Evolutionary conservation across 169 alveolate genomes (phyloP).

Genomic region (Ichthyophthirius multifiliis): DNA sequence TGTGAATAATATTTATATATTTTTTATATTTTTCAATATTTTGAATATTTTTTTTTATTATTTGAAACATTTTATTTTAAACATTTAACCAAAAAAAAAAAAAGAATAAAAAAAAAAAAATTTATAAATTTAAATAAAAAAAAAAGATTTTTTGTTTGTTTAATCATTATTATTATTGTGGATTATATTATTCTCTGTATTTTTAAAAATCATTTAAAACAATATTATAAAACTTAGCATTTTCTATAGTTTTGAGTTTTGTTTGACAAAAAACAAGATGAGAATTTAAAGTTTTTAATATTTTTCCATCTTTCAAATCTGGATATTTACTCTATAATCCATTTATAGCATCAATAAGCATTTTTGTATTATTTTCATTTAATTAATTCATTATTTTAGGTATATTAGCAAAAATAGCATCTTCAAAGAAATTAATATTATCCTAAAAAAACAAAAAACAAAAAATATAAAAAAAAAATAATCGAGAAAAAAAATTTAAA

Average conservation of each 20-base stretch:
- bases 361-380: neutral
- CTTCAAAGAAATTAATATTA: neutral
- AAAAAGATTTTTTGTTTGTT: neutral
- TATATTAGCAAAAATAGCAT: neutral
- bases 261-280: neutral
- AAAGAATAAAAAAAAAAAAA: no score
- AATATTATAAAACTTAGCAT: conserved; percentile 12
- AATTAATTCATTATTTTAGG: neutral
- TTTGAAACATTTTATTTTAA: no score
- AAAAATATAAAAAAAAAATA: neutral
- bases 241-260: conserved; percentile 12
- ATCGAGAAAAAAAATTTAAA: neutral
- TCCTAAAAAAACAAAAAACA: neutral
- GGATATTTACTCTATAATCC: neutral
- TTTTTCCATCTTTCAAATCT: neutral
- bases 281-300: neutral
- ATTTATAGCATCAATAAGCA: neutral
- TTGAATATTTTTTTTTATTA: no score
- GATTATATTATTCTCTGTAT: neutral
- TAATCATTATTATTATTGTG: neutral
- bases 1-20: no score
- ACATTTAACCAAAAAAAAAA: no score
- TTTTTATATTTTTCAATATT: no score
- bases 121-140: no score
- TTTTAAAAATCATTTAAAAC: conserved; percentile 13